Percentiles rank a stretch among this genome's conserved stretches.
Evolutionary conservation across 2,329 filamentous ascomycete genomes (phyloP).

Genomic region (Diaporthe velutina): DNA sequence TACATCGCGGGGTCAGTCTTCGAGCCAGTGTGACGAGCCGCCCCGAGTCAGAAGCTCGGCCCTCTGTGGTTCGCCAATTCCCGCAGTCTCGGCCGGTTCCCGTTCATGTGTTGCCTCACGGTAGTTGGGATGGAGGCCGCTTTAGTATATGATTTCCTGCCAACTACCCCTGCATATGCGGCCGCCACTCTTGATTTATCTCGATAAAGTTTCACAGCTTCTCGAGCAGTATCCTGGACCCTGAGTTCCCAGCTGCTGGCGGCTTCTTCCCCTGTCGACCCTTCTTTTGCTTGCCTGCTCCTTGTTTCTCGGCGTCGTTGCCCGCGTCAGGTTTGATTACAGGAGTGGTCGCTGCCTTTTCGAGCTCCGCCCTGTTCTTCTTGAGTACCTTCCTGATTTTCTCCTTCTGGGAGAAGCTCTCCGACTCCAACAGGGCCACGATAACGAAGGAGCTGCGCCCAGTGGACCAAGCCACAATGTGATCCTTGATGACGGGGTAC

Average conservation of each 20-base stretch:
- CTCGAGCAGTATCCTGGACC: constrained; percentile 71
- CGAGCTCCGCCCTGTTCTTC: constrained; percentile 78
- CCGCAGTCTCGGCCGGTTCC: constrained; percentile 12
- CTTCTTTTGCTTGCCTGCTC: constrained; percentile 58
- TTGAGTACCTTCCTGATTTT: constrained; percentile 78
- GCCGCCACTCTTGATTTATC: not conserved
- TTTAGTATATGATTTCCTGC: constrained; percentile 25
- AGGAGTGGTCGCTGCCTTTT: constrained; percentile 74
- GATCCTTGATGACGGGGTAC: constrained; percentile 83
- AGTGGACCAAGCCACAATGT: constrained; percentile 86
- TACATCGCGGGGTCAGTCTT: constrained; percentile 19
- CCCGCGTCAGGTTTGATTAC: constrained; percentile 57
- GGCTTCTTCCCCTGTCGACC: constrained; percentile 56
- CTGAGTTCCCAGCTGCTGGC: constrained; percentile 69
- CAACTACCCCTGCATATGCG: constrained; percentile 22
- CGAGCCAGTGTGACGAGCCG: constrained; percentile 11
- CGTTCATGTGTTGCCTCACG: constrained; percentile 7
- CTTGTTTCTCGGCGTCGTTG: constrained; percentile 62
- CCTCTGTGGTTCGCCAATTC: constrained; percentile 8
- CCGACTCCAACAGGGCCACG: constrained; percentile 82
- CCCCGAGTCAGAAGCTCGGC: constrained; percentile 12
- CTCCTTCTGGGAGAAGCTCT: constrained; percentile 75
- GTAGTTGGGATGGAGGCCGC: constrained; percentile 12
- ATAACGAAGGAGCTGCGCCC: constrained; percentile 89
- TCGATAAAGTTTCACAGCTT: constrained; percentile 58